Evolutionary conservation across 176 grass and related monocot genomes (phyloP), one percentile per base, ranked within the genome.

Genomic region (Bromus sterilis): DNA sequence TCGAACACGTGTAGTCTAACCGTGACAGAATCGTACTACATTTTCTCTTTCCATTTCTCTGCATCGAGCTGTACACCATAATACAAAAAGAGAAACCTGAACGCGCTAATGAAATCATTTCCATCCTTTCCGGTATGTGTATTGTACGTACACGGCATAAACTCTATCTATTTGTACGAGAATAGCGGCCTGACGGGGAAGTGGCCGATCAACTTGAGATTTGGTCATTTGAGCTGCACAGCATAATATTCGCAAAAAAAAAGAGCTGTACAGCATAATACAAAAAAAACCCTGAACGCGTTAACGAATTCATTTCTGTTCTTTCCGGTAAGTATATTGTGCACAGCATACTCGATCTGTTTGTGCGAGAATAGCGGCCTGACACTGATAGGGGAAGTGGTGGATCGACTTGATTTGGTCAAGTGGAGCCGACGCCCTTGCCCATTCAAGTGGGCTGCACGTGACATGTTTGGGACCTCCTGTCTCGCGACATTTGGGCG

Each of bases 401-500:
- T 32, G 6, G 30, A 11, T 79, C 40, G 42, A 62, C 12, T 37
- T 53, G 60, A 84, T 76, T n/a, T 3, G 71, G 30, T 8, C 30
- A 7, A 6, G 29, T 61, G 21, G 33, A 39, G 69, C 69, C 56
- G 70, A 59, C 32, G 81, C 55, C 71, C 43, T 66, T 76, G 12
- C 40, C 71, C 14, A 76, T 66, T 83, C 31, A 55, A 66, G 70
- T 76, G 59, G 42, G 55, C 36, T 24, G 43, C 81, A 83, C 81
- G 18, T 83, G 81, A 41, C 81, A 76, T 83, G 81, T 55, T 55
- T n/a, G 43, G 43, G 11, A 4, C 51, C 2, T 73, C 51, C 2
- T 73, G 53, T 60, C 24, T 56, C 59, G 59, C 16, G 1, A 29
- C 11, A 23, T 15, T 41, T n/a, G 32, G 46, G 14, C 31, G 26